Base-by-base conservation (phyloP, 2,329 filamentous ascomycete species). In the Cordyceps fumosorosea region DNA sequence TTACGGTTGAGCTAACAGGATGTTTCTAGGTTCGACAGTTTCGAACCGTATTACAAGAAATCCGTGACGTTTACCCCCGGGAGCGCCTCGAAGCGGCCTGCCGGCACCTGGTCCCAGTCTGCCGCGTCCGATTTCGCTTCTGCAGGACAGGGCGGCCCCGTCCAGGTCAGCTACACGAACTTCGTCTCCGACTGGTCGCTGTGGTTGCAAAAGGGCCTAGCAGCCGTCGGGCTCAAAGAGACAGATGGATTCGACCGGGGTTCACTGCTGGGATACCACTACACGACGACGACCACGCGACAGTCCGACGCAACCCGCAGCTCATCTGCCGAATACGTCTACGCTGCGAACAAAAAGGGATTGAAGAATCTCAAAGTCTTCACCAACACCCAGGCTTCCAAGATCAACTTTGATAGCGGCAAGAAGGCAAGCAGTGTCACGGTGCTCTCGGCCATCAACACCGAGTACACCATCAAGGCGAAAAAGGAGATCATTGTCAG, bases 341-440 rank as follows among this genome's bases (percentile, higher is more conserved):
- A 69, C 48, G 29, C 57, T 12, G 70, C 69, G 0, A 72, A 69
- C 4, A 66, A 67, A 12, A 64, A 66, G 34, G 63, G 67, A 2
- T 3, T 44, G 0, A 67, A 70, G 0, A 69, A 73, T 8, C 69
- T 81, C 3, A 75, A 69, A 3, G 68, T 81, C 0, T 81, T 77
- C 56, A 69, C 68, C 0, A 62, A 72, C 4, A 80, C 78, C 0
- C 69, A 77, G 5, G 81, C 77, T 2, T 76, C 77, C 65, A 75
- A 72, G 48, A 74, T 84, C 1, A 26, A 81, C 0, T 84, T 82
- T 52, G 66, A 78, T 56, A 45, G 45, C 0, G 64, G 72, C 0
- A 77, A 71, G 45, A 76, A 69, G 53, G 79, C 78, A 0, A 76
- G 70, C 0, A 77, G 77, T 5, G 79, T 80, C 1, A 50, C 68